Base-by-base conservation (phyloP, 176 grass and related monocot genomes). In the Cenchrus fungigraminus region DNA sequence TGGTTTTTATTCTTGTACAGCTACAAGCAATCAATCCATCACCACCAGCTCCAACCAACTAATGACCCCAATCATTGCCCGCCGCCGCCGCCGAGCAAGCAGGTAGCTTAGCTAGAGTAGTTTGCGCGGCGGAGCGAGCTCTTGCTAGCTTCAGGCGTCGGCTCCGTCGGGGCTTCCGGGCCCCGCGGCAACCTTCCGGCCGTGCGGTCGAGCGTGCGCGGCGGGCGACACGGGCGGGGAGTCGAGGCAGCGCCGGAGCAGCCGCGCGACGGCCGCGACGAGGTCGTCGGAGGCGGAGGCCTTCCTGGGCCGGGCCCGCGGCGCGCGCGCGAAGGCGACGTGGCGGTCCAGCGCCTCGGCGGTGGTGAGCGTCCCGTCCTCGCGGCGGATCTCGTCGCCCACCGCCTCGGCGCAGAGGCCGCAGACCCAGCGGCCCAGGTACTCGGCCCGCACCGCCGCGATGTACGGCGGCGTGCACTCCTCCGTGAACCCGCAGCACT, bases 381-480 rank as follows among this genome's bases (percentile, higher is more conserved):
- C 89, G 60, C 94, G 91, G 64, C 91, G 88, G 77, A 93, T 57
- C 88, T 96, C 94, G 77, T 96, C 91, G 80, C 83, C 83, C 20
- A 96, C 91, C 5, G 94, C 94, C 78, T 86, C 91, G 3, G 86
- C 88, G 72, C 94, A 96, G 55, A 96, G 88, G 1, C 91, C 94
- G 67, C 94, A 96, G n/a, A 96, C 84, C 91, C 94, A 96, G 61
- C 89, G 73, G 44, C 94, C 94, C 53, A 87, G 32, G 82, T 91
- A 82, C 89, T 77, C 66, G 20, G 55, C 84, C 5, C 88, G 72
- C 77, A 96, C 88, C 84, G 85, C 76, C 71, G 84, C 86, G 84
- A 93, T 93, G 89, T 96, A 96, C 88, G 75, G 66, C 63, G 89
- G 80, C 72, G 94, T 96, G 86, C 94, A 96, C 91, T 96, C 94